Percentiles rank a stretch among this genome's conserved stretches.
Evolutionary conservation across 2,329 filamentous ascomycete genomes (phyloP).

Genomic region (Apiospora koreana): DNA sequence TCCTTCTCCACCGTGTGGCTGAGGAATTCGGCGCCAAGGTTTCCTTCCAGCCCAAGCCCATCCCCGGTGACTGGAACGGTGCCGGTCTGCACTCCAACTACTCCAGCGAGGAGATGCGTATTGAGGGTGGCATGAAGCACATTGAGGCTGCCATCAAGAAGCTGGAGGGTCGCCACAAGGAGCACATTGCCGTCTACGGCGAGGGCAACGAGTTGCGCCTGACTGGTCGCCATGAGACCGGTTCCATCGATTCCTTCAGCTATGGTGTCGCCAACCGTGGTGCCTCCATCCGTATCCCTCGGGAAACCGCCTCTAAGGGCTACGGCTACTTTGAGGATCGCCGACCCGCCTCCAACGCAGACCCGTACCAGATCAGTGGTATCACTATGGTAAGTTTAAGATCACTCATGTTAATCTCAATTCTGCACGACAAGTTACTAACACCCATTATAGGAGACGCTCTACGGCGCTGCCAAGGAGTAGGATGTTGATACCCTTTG

Average conservation of each 20-base stretch:
- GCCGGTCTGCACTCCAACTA: slow-evolving; percentile 80
- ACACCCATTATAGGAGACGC: slow-evolving; percentile 10
- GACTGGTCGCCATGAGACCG: slow-evolving; percentile 93
- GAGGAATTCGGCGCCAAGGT: slow-evolving; percentile 98
- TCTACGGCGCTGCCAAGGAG: slow-evolving; percentile 14
- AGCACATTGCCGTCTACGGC: slow-evolving; percentile 92
- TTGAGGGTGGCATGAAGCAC: slow-evolving; percentile 90
- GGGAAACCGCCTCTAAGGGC: slow-evolving; percentile 80
- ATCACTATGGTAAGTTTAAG: slow-evolving; percentile 10
- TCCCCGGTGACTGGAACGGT: slow-evolving; percentile 96
- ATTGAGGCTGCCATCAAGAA: slow-evolving; percentile 88
- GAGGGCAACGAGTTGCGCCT: slow-evolving; percentile 95
- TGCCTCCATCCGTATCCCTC: slow-evolving; percentile 88
- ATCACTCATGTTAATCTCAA: not conserved
- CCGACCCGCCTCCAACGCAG: slow-evolving; percentile 57
- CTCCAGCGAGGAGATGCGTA: slow-evolving; percentile 70
- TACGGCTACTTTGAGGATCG: slow-evolving; percentile 94
- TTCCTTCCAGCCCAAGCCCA: slow-evolving; percentile 93
- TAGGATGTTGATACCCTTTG: slow-evolving; percentile 13
- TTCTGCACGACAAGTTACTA: not conserved
- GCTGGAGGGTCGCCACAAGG: slow-evolving; percentile 73
- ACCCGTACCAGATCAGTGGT: slow-evolving; percentile 13
- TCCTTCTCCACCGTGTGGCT: slow-evolving; percentile 85
- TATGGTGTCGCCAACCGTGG: slow-evolving; percentile 97
- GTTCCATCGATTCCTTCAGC: slow-evolving; percentile 87